Evolutionary conservation across 257 asterid species (phyloP).

Genomic region (Nicotiana knightiana): DNA sequence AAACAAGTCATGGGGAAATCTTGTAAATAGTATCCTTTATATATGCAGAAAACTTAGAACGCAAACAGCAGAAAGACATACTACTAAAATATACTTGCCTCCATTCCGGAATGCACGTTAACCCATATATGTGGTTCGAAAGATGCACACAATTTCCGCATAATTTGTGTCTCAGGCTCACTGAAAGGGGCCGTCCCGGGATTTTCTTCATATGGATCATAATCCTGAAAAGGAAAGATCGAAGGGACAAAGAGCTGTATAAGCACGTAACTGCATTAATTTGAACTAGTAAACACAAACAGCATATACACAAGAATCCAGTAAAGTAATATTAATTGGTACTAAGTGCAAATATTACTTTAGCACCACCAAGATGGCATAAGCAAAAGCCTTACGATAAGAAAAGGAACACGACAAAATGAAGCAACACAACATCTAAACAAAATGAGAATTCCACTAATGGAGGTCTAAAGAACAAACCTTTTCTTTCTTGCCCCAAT

Average conservation of each 20-base stretch:
- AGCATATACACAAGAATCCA: background rate
- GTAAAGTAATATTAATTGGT: background rate
- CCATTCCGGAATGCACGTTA: conserved; percentile 99
- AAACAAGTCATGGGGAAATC: background rate
- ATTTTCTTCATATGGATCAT: conserved; percentile 93
- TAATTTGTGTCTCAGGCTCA: conserved; percentile 91
- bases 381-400: background rate
- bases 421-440: background rate
- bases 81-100: conserved; percentile 40
- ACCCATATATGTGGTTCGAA: conserved; percentile 99
- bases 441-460: background rate
- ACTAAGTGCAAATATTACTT: background rate
- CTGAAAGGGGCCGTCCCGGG: conserved; percentile 92
- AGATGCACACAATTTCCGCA: conserved; percentile 71
- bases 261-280: conserved; percentile 9
- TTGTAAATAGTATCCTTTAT: background rate
- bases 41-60: background rate
- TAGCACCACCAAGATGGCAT: background rate
- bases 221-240: conserved; percentile 50
- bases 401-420: background rate
- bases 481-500: conserved; percentile 98
- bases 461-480: conserved; percentile 25
- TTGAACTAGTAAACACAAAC: background rate
- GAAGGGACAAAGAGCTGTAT: conserved; percentile 13
- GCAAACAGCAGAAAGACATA: conserved; percentile 14